These are phyloP conservation scores for Venturia oleaginea DNA, from an alignment of 2,329 filamentous ascomycete species.

Conservation along the genomic window DNA sequence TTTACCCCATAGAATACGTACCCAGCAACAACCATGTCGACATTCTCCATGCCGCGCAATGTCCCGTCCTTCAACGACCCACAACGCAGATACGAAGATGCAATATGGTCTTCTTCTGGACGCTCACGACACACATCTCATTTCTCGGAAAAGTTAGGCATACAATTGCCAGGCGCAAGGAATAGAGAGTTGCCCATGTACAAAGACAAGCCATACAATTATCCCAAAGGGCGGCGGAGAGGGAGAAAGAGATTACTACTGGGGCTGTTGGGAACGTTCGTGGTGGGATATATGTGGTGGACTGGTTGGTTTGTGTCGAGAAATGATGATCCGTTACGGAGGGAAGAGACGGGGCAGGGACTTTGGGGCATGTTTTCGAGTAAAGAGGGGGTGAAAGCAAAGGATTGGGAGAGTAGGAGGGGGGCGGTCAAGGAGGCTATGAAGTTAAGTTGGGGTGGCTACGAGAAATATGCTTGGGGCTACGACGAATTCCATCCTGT, in stretches of 20 bases:
- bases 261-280: constrained; percentile 41
- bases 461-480: constrained; percentile 89
- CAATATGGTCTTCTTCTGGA: constrained; percentile 29
- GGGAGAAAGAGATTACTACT: constrained; percentile 57
- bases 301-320: constrained; percentile 49
- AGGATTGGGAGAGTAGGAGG: constrained; percentile 70
- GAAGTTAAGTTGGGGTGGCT: constrained; percentile 83
- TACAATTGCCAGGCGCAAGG: constrained; percentile 25
- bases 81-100: constrained; percentile 31
- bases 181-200: constrained; percentile 73
- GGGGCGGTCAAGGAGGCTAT: constrained; percentile 84
- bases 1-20: not conserved
- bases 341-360: constrained; percentile 3
- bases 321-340: not conserved
- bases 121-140: constrained; percentile 33
- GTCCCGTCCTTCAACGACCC: constrained; percentile 34
- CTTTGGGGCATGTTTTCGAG: constrained; percentile 24
- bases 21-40: constrained; percentile 27
- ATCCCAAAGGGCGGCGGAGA: constrained; percentile 48
- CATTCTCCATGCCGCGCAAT: constrained; percentile 32
- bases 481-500: constrained; percentile 82
- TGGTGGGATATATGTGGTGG: constrained; percentile 59
- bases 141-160: constrained; percentile 4
- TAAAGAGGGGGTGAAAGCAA: constrained; percentile 29
- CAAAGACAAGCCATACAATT: constrained; percentile 92